Evolutionary conservation across 331 rosid genomes (phyloP).

Genomic region (Phaseolus coccineus): DNA sequence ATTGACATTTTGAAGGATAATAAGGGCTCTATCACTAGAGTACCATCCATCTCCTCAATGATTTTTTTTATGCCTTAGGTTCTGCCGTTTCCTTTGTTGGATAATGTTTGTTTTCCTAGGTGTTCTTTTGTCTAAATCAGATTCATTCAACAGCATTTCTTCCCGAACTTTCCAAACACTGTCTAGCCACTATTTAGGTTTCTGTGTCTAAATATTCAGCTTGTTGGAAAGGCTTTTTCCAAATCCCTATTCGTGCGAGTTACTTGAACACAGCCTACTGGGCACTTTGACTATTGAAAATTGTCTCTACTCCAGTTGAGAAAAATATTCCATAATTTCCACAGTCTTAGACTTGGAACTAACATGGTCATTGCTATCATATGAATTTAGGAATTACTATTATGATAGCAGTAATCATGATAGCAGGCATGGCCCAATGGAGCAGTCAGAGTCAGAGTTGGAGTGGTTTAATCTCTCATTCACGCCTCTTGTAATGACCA

Average conservation of each 20-base stretch:
- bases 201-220: not conserved
- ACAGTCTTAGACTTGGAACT: not conserved
- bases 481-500: slow-evolving; percentile 24
- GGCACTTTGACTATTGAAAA: slow-evolving; percentile 19
- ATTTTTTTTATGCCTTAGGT: not conserved
- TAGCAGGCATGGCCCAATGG: slow-evolving; percentile 4
- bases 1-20: not conserved
- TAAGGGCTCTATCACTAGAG: not conserved
- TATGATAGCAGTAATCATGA: slow-evolving; percentile 13
- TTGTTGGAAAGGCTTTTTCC: not conserved
- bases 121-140: slow-evolving; percentile 3
- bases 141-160: slow-evolving; percentile 26
- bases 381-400: slow-evolving; percentile 9
- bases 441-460: not conserved
- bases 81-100: not conserved
- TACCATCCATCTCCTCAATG: not conserved
- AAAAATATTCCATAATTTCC: slow-evolving; percentile 6
- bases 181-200: slow-evolving; percentile 6
- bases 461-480: slow-evolving; percentile 3
- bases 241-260: slow-evolving; percentile 9
- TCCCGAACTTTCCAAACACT: not conserved
- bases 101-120: not conserved
- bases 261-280: slow-evolving; percentile 11
- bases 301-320: not conserved
- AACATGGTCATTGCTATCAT: not conserved